Conservation (phyloP, 2,329 filamentous ascomycete species). For the Acephala macrosclerotiorum region DNA sequence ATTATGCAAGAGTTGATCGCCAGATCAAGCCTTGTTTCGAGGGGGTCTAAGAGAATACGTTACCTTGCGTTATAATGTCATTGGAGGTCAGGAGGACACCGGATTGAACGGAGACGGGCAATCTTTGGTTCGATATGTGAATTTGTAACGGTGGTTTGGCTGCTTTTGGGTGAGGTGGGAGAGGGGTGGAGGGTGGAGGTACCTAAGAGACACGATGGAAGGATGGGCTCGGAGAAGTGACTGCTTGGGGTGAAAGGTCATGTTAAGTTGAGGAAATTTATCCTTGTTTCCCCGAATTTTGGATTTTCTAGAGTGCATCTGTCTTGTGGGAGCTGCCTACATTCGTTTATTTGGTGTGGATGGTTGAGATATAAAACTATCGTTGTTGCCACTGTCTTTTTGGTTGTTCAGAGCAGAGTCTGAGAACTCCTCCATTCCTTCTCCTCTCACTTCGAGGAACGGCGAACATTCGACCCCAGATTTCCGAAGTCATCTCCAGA, state of each 20-base stretch:
- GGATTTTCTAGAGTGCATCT: background rate
- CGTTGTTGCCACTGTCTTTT: background rate
- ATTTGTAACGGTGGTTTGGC: background rate
- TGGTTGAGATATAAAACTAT: conserved; percentile 4
- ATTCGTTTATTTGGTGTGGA: background rate
- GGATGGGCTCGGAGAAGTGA: background rate
- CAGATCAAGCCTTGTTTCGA: too few relatives aligned
- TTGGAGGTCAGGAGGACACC: background rate
- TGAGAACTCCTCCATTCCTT: background rate
- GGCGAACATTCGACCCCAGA: too few relatives aligned
- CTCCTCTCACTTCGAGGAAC: background rate
- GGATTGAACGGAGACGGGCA: too few relatives aligned
- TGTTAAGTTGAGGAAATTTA: background rate
- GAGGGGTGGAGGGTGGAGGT: background rate
- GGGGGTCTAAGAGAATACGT: too few relatives aligned
- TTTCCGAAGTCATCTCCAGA: background rate
- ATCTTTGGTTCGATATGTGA: too few relatives aligned
- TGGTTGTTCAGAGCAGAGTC: background rate
- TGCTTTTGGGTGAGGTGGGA: background rate
- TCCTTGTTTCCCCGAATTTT: conserved; percentile 5
- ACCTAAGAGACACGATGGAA: conserved; percentile 6
- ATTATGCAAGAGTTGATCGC: background rate
- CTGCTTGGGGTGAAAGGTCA: background rate
- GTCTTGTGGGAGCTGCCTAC: background rate
- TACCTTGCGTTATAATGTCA: background rate